Base-by-base conservation (phyloP, 2,329 filamentous ascomycete genomes). In the Cladosporium austrohemisphaericum region DNA sequence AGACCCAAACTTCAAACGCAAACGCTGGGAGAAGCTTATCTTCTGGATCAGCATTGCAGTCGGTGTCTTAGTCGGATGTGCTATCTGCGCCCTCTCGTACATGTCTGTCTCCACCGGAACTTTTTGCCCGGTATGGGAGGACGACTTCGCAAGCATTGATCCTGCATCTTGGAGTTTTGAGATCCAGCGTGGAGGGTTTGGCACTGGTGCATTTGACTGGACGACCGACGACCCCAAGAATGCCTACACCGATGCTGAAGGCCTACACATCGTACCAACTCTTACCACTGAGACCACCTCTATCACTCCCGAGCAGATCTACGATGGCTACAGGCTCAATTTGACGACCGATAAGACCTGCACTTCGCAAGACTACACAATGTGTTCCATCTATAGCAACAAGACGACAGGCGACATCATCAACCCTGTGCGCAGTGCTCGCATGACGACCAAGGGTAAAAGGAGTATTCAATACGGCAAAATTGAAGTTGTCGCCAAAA, bases 171-270 rank as follows among this genome's bases (percentile, higher is more conserved):
- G 86, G 86, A 80, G 77, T 2, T 83, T 84, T 55, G 86, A 89
- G 65, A 79, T 85, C 6, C 79, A 88, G 57, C 71, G 87, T 22
- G 84, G 84, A 28, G 85, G 85, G 8, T 88, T 79, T 57, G 75
- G 87, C 49, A 90, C 91, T 55, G 86, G 86, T 41, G 79, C 90
- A 63, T 92, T 92, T 62, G 82, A 88, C 56, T 71, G 82, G 69
- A 89, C 87, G 0, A 92, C 86, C 2, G 69, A 69, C 37, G 75
- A 69, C 2, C 78, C 86, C 25, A 80, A 87, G 60, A 92, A 92
- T 58, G 79, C 88, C 51, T 90, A 78, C 62, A 65, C 91, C 33
- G 63, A 85, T 52, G 72, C 85, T 59, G 83, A 84, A 25, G 69
- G 77, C 40, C 79, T 92, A 4, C 66, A 83, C 62, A 88, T 92